phyloP scores from a whole-genome alignment of 768 basidiomycete genomes.

The Pholiota microspora region DNA sequence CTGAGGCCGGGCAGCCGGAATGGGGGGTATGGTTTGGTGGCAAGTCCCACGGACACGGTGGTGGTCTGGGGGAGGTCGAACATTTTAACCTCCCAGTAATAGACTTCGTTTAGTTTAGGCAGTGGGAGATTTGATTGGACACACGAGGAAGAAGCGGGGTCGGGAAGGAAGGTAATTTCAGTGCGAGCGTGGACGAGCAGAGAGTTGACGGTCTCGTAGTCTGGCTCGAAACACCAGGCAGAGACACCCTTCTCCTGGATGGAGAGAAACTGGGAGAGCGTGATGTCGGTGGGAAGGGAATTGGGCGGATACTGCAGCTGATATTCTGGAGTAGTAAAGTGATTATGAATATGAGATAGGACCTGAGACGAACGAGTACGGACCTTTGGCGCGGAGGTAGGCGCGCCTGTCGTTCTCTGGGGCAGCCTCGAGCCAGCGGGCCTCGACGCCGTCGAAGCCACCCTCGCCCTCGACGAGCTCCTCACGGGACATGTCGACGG shows the following conservation, averaged over 20 bases:
- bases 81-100: conserved; percentile 99
- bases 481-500: conserved; percentile 89
- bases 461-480: conserved; percentile 91
- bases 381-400: conserved; percentile 89
- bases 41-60: conserved; percentile 87
- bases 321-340: conserved; percentile 49
- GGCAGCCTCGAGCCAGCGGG: conserved; percentile 88
- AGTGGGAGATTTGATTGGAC: conserved; percentile 97
- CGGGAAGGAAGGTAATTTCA: conserved; percentile 97
- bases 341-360: conserved; percentile 8
- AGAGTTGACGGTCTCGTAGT: conserved; percentile 92
- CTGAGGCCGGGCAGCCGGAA: conserved; percentile 89
- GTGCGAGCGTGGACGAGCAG: conserved; percentile 94
- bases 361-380: conserved; percentile 19
- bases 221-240: conserved; percentile 99
- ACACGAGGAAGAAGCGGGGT: conserved; percentile 89
- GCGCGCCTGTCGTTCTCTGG: conserved; percentile 61
- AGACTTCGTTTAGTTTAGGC: conserved; percentile 97
- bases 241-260: conserved; percentile 99
- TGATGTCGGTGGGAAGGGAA: conserved; percentile 97
- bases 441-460: conserved; percentile 89
- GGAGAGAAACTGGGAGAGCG: conserved; percentile 95
- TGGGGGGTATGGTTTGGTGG: conserved; percentile 95
- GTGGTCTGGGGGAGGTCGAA: conserved; percentile 91
- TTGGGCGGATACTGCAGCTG: conserved; percentile 91